phyloP scores from a whole-genome alignment of 305 asterid genomes.

The Lippia alba region DNA sequence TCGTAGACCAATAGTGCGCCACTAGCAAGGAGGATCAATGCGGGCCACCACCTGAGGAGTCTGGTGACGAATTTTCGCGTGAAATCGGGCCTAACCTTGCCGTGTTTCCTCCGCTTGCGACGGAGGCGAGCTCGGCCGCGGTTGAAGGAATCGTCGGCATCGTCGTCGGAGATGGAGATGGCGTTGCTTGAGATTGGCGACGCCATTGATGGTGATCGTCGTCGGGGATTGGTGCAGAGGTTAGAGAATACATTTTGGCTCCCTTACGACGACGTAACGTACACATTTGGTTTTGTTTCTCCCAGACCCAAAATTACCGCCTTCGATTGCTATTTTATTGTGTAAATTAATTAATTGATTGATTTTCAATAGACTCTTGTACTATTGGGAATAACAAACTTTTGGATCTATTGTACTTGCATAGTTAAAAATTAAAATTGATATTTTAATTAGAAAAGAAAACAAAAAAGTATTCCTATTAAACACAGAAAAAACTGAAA shows the following conservation, averaged over 20 bases:
- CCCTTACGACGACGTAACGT: conserved; percentile 27
- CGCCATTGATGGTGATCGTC: conserved; percentile 30
- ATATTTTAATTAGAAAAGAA: too few species aligned
- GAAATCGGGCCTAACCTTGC: conserved; percentile 54
- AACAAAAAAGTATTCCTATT: too few species aligned
- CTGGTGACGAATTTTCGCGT: conserved; percentile 47
- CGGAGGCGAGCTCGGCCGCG: conserved; percentile 57
- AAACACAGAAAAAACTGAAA: too few species aligned
- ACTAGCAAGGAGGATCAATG: conserved; percentile 59
- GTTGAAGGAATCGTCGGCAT: conserved; percentile 57
- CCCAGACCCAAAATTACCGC: too few species aligned
- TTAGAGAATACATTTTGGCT: background rate
- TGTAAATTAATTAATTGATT: too few species aligned
- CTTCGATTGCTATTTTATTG: too few species aligned
- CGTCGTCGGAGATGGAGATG: conserved; percentile 72
- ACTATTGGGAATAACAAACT: too few species aligned
- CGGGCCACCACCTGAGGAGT: conserved; percentile 81
- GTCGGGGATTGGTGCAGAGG: conserved; percentile 11
- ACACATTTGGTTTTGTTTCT: background rate
- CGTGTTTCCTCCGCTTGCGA: conserved; percentile 74
- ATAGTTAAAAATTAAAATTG: too few species aligned
- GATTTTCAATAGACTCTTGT: too few species aligned
- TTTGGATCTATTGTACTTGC: too few species aligned
- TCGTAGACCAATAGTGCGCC: conserved; percentile 66
- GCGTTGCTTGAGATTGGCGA: conserved; percentile 55